Conservation (phyloP, 345 rosid species). For the Pistacia atlantica region DNA sequence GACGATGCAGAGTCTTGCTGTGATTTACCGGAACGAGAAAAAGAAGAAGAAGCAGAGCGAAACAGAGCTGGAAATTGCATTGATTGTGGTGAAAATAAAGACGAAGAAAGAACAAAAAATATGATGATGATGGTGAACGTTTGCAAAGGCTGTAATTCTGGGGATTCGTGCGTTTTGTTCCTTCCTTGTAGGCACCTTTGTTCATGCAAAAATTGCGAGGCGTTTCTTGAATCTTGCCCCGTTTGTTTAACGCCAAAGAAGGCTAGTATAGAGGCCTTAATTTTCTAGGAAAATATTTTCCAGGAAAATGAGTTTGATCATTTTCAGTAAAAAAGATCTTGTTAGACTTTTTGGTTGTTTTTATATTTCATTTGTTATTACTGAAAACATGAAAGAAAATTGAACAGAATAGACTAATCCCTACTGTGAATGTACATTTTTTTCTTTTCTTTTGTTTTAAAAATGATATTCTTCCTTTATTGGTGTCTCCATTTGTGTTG, state of each 20-base stretch:
- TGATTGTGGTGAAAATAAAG: background rate
- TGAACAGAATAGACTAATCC: background rate
- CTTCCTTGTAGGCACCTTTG: conserved; percentile 95
- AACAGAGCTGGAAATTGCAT: conserved; percentile 10
- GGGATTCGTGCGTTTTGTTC: conserved; percentile 65
- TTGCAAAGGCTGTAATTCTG: conserved; percentile 59
- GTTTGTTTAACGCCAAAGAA: conserved; percentile 70
- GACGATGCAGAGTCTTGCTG: conserved; percentile 66
- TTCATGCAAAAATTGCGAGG: conserved; percentile 66
- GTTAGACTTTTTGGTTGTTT: background rate
- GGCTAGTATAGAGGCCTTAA: conserved; percentile 68
- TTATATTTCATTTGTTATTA: background rate
- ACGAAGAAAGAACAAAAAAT: conserved; percentile 2
- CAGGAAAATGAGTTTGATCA: conserved; percentile 19
- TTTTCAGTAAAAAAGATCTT: background rate
- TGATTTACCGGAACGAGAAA: conserved; percentile 27
- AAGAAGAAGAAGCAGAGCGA: conserved; percentile 8
- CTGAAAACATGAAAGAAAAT: background rate
- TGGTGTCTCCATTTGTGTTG: background rate
- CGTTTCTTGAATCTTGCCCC: conserved; percentile 64
- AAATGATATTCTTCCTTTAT: no score
- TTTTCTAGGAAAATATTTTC: conserved; percentile 28
- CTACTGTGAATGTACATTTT: no score
- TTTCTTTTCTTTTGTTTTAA: no score
- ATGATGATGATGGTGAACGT: conserved; percentile 2